Conservation (phyloP, 495 filamentous ascomycete genomes). For the Neurospora sp. region DNA sequence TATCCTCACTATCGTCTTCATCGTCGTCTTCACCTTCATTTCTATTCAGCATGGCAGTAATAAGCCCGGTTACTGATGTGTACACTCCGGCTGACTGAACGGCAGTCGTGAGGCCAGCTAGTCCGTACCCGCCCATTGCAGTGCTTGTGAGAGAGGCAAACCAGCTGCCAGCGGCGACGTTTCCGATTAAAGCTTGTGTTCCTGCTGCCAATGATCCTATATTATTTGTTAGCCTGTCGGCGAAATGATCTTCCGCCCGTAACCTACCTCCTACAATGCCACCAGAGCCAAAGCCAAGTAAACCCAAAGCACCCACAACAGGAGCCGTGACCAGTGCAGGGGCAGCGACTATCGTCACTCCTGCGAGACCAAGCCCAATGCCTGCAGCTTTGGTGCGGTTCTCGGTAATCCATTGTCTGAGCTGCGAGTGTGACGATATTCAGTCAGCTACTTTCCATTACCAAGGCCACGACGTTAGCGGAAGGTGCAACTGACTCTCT, state of each 20-base stretch:
- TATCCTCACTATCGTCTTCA: neutral
- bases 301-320: neutral
- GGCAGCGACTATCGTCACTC: neutral
- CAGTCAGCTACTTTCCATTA: neutral
- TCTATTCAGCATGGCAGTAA: neutral
- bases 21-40: neutral
- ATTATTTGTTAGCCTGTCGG: no score
- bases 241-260: no score
- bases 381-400: neutral
- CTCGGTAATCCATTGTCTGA: neutral
- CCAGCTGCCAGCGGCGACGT: neutral
- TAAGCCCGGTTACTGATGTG: neutral
- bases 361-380: neutral
- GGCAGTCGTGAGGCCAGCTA: neutral
- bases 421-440: neutral
- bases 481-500: neutral
- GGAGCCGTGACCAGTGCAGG: conserved; percentile 1
- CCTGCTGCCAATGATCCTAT: neutral
- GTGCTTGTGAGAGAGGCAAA: neutral
- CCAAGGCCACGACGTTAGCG: accelerated
- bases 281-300: neutral
- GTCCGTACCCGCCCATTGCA: neutral
- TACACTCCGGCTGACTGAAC: neutral
- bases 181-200: neutral
- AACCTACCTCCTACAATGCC: conserved; percentile 5